These are phyloP conservation scores for Plasmodium inui DNA, from an alignment of 169 alveolate genomes.

Conservation along the genomic window DNA sequence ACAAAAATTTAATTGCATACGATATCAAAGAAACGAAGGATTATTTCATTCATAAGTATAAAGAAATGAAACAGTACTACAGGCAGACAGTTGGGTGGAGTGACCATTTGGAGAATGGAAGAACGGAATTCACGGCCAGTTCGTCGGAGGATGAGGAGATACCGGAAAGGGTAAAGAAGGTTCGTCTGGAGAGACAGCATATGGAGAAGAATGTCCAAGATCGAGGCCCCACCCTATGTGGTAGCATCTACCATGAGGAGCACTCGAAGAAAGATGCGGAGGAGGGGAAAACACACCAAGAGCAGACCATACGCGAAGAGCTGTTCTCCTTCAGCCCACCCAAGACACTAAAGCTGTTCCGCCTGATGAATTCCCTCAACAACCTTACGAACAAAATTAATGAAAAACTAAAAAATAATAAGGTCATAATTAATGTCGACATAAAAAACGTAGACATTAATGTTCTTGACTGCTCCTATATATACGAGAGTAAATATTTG, in stretches of 20 bases:
- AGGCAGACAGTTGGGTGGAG: background rate
- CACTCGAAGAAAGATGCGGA: background rate
- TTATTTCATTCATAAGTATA: conserved; percentile 21
- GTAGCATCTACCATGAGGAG: background rate
- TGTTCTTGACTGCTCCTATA: conserved; percentile 54
- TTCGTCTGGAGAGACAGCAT: background rate
- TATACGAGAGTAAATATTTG: conserved; percentile 58
- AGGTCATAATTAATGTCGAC: conserved; percentile 35
- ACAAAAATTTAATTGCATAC: conserved; percentile 36
- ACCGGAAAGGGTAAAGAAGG: background rate
- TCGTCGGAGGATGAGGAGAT: background rate
- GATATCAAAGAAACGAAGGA: conserved; percentile 58
- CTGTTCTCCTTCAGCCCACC: background rate
- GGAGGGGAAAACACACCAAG: background rate
- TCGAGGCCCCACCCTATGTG: background rate
- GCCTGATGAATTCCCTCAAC: conserved; percentile 22
- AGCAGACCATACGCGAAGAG: background rate
- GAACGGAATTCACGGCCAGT: background rate
- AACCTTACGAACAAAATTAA: conserved; percentile 15
- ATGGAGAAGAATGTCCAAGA: background rate
- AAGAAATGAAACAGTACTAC: conserved; percentile 21
- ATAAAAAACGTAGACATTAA: conserved; percentile 45
- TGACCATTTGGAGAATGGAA: background rate
- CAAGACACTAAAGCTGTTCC: conserved; percentile 2
- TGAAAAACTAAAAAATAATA: conserved; percentile 23